Evolutionary conservation across 148 eudicot genomes (phyloP).

Genomic region (Rheum nobile): DNA sequence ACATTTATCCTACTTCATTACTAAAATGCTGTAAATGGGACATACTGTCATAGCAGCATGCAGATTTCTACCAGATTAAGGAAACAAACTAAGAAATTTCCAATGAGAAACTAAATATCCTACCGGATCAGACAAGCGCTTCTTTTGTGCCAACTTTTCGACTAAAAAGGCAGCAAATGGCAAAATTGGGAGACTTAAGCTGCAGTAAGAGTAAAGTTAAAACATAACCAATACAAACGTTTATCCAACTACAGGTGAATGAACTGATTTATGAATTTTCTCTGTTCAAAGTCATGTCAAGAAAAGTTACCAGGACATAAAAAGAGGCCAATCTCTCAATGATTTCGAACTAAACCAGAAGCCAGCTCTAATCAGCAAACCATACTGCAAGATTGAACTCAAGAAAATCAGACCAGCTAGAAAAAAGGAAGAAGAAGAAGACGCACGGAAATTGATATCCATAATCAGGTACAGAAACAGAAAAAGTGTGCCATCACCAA

Average conservation of each 20-base stretch:
- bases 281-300: background rate
- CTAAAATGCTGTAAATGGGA: background rate
- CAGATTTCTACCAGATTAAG: background rate
- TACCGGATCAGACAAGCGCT: conserved; percentile 52
- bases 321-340: conserved; percentile 87
- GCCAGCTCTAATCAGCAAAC: conserved; percentile 68
- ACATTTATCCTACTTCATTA: background rate
- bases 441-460: background rate
- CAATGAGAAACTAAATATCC: conserved; percentile 16
- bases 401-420: background rate
- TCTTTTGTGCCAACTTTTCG: conserved; percentile 55
- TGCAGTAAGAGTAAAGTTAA: conserved; percentile 20
- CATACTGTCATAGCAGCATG: background rate
- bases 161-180: conserved; percentile 67
- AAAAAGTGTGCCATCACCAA: conserved; percentile 11
- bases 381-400: conserved; percentile 54
- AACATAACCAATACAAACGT: background rate
- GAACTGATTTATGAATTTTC: background rate
- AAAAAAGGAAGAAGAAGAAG: background rate
- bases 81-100: background rate
- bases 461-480: conserved; percentile 2
- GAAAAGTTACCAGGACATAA: conserved; percentile 78
- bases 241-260: background rate
- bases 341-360: conserved; percentile 95
- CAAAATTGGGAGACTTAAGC: conserved; percentile 62